Evolutionary conservation across 208 protist genomes (phyloP), one percentile per base, ranked within the genome.

Genomic region (Crithidia expoeki): DNA sequence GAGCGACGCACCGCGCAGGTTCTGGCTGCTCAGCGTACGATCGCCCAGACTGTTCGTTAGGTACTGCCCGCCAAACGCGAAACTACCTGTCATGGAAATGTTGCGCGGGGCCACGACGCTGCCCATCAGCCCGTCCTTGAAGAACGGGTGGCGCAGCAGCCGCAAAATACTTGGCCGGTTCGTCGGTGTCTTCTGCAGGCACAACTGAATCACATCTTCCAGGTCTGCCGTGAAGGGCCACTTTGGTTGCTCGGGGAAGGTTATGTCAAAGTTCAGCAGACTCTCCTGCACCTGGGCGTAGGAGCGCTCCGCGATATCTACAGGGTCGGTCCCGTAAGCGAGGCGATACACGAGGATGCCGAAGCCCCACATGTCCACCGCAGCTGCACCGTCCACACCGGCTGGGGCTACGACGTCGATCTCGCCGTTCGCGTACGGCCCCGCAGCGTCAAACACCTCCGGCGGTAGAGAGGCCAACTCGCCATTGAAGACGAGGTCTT

Each of bases 261-360:
- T 19, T 9, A 85, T 62, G 40, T 85, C 57, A 34, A 44, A 70
- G 23, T 65, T 58, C 33, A 81, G 47, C 25, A 96, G 55, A 25
- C 30, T 50, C 42, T 87, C 42, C 40, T 70, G 55, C 38, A 89
- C 88, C 49, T 89, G 73, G 21, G 78, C 72, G 67, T 83, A 88
- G 50, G 75, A 74, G 38, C 77, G 80, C 38, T 89, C 81, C 16
- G 81, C 85, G 58, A 94, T 89, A 50, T 80, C 71, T 59, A 93
- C 70, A 14, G 86, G 86, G 9, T 87, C 76, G 10, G 23, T 40
- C 19, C 84, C 88, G 69, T 90, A 96, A 4, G 86, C 88, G 44
- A 96, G 80, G 21, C 78, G 85, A 65, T 94, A 96, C 86, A 96
- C 89, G 46, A 96, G 74, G 9, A 92, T 53, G 30, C 90, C 90